Evolutionary conservation across 139 green algal species (phyloP).

Genomic region (Tetratostichococcus sp.): DNA sequence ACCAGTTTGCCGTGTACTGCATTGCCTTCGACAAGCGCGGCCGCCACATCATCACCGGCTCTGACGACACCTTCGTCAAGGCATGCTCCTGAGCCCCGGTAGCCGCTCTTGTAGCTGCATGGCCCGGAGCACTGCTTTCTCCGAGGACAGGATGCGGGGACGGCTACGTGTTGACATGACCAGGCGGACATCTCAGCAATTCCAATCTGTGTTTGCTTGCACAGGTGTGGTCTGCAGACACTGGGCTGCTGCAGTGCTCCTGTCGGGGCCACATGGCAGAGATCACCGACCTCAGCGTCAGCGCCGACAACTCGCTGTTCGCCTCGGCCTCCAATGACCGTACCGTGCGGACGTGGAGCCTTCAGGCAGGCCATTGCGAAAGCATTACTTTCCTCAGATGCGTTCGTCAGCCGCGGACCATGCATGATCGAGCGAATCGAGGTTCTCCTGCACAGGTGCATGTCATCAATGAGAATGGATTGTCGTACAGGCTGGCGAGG

Average conservation of each 20-base stretch:
- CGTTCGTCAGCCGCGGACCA: not conserved
- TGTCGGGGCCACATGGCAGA: conserved; percentile 59
- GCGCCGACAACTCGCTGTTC: conserved; percentile 40
- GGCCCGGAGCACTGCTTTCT: too few species aligned
- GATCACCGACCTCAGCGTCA: conserved; percentile 68
- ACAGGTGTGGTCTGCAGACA: conserved; percentile 67
- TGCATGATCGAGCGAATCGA: not conserved
- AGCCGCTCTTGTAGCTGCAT: too few species aligned
- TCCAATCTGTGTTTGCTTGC: too few species aligned
- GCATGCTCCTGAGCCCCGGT: conserved; percentile 15
- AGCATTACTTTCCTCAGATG: too few species aligned
- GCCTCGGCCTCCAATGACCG: conserved; percentile 55
- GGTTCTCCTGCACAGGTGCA: too few species aligned
- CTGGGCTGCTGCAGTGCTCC: conserved; percentile 47
- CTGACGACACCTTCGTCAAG: conserved; percentile 81
- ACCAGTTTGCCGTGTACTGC: conserved; percentile 71
- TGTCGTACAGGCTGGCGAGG: conserved; percentile 13
- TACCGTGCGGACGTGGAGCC: conserved; percentile 61
- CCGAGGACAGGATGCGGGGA: too few species aligned
- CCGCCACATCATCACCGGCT: conserved; percentile 65
- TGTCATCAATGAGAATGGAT: not conserved
- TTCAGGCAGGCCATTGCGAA: conserved; percentile 44
- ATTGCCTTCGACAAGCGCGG: conserved; percentile 51
- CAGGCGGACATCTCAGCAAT: too few species aligned
- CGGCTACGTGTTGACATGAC: too few species aligned